phyloP scores from a whole-genome alignment of 73 alveolate genomes.

The Paramecium bursaria region DNA sequence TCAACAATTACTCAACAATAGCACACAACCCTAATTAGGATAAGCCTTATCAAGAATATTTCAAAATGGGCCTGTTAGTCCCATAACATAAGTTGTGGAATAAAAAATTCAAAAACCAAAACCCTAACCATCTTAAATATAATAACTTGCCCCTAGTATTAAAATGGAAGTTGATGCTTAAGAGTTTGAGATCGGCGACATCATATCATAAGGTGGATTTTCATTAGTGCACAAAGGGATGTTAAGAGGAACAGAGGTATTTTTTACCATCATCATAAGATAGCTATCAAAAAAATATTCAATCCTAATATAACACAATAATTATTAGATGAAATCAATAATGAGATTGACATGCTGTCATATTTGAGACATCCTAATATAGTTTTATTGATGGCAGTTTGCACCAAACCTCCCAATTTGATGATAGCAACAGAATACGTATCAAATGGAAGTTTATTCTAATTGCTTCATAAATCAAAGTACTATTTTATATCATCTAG shows the following conservation, averaged over 20 bases:
- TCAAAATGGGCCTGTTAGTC: constrained; percentile 9
- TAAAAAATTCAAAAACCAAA: constrained; percentile 13
- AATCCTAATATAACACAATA: constrained; percentile 96
- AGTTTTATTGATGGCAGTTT: constrained; percentile 91
- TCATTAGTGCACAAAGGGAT: constrained; percentile 92
- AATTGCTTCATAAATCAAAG: constrained; percentile 87
- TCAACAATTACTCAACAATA: constrained; percentile 72
- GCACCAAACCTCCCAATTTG: constrained; percentile 92
- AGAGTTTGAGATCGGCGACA: constrained; percentile 85
- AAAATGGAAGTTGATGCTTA: constrained; percentile 80
- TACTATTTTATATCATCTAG: constrained; percentile 56
- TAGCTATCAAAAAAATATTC: constrained; percentile 94
- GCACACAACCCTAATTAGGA: constrained; percentile 53
- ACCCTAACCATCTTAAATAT: constrained; percentile 39
- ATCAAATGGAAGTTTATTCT: constrained; percentile 87
- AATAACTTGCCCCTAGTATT: constrained; percentile 61
- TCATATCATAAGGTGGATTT: constrained; percentile 97
- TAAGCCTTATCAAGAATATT: constrained; percentile 40
- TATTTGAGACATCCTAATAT: constrained; percentile 97
- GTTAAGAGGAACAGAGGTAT: constrained; percentile 88
- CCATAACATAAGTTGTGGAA: constrained; percentile 16
- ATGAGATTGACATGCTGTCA: constrained; percentile 94
- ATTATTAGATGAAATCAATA: constrained; percentile 89
- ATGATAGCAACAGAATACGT: constrained; percentile 92
- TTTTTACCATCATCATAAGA: neutral